A percentile compares a stretch with the other conserved stretches of the same genome.
Conservation (phyloP, 805 yeast genomes). For the Candida mattraensis region DNA sequence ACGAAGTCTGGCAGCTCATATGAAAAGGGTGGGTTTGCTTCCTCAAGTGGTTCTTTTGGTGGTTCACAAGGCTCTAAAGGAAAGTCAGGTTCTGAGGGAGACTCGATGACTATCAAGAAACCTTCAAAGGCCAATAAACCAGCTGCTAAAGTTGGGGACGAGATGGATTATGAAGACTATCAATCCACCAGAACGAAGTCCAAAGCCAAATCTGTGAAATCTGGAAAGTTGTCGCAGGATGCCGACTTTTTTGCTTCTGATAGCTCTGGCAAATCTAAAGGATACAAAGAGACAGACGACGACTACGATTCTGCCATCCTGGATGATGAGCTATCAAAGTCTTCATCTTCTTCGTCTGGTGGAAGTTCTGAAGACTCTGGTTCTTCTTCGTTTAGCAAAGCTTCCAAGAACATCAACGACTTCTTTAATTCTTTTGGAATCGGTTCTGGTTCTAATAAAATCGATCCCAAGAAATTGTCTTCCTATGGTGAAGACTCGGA, state of each 20-base stretch:
- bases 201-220: slow-evolving; percentile 5
- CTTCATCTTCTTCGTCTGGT: slow-evolving; percentile 5
- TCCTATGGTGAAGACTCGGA: slow-evolving; percentile 23
- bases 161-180: slow-evolving; percentile 10
- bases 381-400: slow-evolving; percentile 8
- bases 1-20: slow-evolving; percentile 7
- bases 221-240: slow-evolving; percentile 13
- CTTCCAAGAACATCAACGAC: slow-evolving; percentile 17
- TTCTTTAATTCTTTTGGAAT: slow-evolving; percentile 21
- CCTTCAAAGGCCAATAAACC: slow-evolving; percentile 5
- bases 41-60: slow-evolving; percentile 16
- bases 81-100: neutral
- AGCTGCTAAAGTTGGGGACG: slow-evolving; percentile 1
- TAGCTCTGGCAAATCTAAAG: slow-evolving; percentile 24
- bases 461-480: slow-evolving; percentile 14
- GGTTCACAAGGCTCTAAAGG: slow-evolving; percentile 4
- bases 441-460: slow-evolving; percentile 13
- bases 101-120: slow-evolving; percentile 8
- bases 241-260: slow-evolving; percentile 25
- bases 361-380: too few relatives aligned
- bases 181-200: neutral
- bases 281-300: slow-evolving; percentile 29
- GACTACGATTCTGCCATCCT: slow-evolving; percentile 12
- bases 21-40: slow-evolving; percentile 27
- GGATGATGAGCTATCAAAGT: slow-evolving; percentile 9